phyloP scores from a whole-genome alignment of 768 basidiomycete species.

The Calvatia gigantea region DNA sequence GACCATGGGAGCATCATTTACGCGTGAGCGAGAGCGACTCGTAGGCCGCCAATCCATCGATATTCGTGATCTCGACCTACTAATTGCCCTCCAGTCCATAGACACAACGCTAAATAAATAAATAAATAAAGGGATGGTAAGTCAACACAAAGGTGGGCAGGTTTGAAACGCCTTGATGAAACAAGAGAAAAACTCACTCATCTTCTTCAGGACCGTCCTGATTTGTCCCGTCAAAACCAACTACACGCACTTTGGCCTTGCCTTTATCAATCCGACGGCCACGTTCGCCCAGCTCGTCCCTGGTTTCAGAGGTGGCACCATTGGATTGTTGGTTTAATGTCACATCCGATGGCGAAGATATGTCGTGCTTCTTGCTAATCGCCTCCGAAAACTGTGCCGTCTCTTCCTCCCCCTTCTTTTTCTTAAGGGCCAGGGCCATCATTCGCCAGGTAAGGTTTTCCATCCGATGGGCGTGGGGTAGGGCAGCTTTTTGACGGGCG shows the following conservation, averaged over 20 bases:
- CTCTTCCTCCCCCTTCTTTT: constrained; percentile 76
- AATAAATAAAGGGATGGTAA: constrained; percentile 1
- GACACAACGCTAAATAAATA: constrained; percentile 42
- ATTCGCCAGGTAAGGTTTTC: constrained; percentile 98
- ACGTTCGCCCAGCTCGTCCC: constrained; percentile 41
- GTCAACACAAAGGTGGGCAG: constrained; percentile 10
- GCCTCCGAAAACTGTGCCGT: constrained; percentile 18
- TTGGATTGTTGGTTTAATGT: constrained; percentile 17
- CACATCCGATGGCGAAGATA: constrained; percentile 16
- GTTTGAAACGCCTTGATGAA: constrained; percentile 6
- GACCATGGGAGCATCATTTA: constrained; percentile 49
- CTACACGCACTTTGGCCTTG: constrained; percentile 71
- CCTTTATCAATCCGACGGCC: constrained; percentile 80
- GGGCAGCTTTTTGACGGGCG: constrained; percentile 79
- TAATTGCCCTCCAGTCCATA: constrained; percentile 95
- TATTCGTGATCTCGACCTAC: constrained; percentile 84
- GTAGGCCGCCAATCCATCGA: constrained; percentile 90
- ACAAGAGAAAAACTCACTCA: constrained; percentile 50
- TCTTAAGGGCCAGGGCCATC: constrained; percentile 95
- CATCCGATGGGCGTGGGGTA: constrained; percentile 94
- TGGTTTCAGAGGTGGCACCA: constrained; percentile 18
- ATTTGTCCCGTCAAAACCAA: constrained; percentile 77
- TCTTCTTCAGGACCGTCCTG: constrained; percentile 70
- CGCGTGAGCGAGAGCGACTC: constrained; percentile 75
- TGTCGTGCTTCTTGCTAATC: constrained; percentile 9